Base-by-base conservation (phyloP, 352 stramenopile species). In the Pythium vanterpoolii region DNA sequence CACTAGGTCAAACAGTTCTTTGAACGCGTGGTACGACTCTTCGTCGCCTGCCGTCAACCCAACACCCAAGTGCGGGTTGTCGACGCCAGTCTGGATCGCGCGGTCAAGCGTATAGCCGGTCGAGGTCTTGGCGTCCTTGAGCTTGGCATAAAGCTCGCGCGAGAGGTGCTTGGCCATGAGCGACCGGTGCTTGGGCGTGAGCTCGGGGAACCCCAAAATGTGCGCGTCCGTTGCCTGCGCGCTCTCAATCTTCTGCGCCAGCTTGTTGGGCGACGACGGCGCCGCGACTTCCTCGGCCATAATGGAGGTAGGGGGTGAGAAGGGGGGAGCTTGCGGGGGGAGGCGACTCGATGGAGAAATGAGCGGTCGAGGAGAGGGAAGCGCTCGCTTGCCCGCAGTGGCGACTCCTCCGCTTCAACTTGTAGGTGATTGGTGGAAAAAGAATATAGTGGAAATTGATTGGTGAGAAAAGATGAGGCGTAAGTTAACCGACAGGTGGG, bases 51-150 rank as follows among this genome's bases (percentile, higher is more conserved):
- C 87, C 13, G 89, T 83, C 30, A 89, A 75, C n/a, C 87, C 87
- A 6, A 96, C 86, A 16, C 81, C 83, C 5, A 95, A 56, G 59
- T 95, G 85, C 19, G 87, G 62, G 5, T 87, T 93, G 61, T 93
- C 85, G n/a, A 96, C 77, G 16, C 86, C 86, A 11, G 86, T 94
- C 66, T 95, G 80, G 56, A 96, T 96, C 0, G 83, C 86, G 47
- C 85, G 76, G 56, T 93, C 87, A 24, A 96, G 67, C 3, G 84
- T 95, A 74, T 93, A 96, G 0, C 84, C 84, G 36, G 23, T 34
- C 24, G 44, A 34, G 8, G 44, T 51, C 23, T 36, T 34, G 21
- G 64, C 58, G 43, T 86, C 84, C 71, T 96, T 95, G 53, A 95
- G 78, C 68, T 90, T 78, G 27, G 84, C 73, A 62, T 94, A 96